Conservation (phyloP, 306 rosid genomes). For the Sophora flavescens region DNA sequence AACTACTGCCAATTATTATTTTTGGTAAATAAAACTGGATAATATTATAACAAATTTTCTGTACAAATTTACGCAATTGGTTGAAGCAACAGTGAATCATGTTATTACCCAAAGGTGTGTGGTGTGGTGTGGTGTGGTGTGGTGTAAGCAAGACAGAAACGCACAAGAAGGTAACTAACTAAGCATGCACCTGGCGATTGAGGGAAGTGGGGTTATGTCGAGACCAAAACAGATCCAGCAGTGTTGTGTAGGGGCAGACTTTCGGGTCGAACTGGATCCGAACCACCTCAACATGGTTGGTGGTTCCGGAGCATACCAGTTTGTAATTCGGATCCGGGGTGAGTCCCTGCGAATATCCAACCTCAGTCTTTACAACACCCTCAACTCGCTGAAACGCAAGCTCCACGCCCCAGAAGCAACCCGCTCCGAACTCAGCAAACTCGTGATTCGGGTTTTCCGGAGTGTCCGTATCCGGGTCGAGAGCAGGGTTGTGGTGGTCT, state of each 20-base stretch:
- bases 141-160: too few relatives aligned
- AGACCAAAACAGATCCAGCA: constrained; percentile 76
- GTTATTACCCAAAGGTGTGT: too few relatives aligned
- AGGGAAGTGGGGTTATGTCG: constrained; percentile 77
- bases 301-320: constrained; percentile 67
- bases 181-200: constrained; percentile 68
- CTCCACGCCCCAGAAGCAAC: constrained; percentile 95
- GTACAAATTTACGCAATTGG: too few relatives aligned
- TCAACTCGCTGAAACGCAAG: constrained; percentile 71
- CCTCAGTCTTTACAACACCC: constrained; percentile 85
- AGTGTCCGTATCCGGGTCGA: constrained; percentile 62
- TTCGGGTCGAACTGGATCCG: constrained; percentile 84
- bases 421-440: constrained; percentile 84
- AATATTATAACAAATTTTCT: too few relatives aligned
- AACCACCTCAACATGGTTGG: constrained; percentile 83
- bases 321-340: constrained; percentile 66
- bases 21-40: too few relatives aligned
- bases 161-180: too few relatives aligned
- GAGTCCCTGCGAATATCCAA: constrained; percentile 88
- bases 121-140: too few relatives aligned
- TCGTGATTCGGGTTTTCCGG: constrained; percentile 64
- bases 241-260: constrained; percentile 58
- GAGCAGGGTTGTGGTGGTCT: constrained; percentile 55
- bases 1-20: too few relatives aligned
- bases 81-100: too few relatives aligned